Evolutionary conservation across 1,284 basidiomycete species (phyloP).

Genomic region (Sparassis latifolia): DNA sequence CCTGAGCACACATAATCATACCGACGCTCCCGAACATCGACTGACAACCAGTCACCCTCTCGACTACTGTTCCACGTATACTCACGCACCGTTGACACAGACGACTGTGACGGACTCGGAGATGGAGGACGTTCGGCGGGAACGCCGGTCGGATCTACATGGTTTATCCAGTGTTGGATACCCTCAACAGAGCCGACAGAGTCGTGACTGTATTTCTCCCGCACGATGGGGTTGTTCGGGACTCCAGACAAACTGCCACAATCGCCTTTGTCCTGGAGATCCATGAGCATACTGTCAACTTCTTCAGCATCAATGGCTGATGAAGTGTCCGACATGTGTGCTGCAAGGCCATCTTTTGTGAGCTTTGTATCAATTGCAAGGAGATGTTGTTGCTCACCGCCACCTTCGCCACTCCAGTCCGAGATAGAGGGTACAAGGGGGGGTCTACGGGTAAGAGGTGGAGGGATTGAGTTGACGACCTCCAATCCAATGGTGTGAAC

Average conservation of each 20-base stretch:
- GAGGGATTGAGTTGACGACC: conserved; percentile 13
- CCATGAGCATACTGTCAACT: neutral
- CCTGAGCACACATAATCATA: neutral
- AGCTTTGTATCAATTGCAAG: no score
- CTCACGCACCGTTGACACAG: conserved; percentile 3
- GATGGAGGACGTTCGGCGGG: neutral
- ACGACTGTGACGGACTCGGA: neutral
- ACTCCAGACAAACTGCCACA: no score
- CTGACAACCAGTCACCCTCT: neutral
- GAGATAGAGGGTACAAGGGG: conserved; percentile 37
- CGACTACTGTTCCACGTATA: neutral
- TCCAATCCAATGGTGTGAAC: conserved; percentile 25
- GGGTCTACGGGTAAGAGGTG: conserved; percentile 15
- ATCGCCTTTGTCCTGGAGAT: neutral
- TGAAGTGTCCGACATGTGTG: no score
- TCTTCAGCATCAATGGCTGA: neutral
- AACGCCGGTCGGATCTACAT: no score
- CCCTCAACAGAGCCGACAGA: no score
- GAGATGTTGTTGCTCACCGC: conserved; percentile 24
- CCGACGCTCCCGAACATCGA: neutral
- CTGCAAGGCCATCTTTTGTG: no score
- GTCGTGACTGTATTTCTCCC: no score
- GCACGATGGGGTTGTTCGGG: no score
- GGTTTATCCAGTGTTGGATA: no score
- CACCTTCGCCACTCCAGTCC: conserved; percentile 38